Conservation (phyloP, 2,329 filamentous ascomycete species). For the Penicillium hordei region DNA sequence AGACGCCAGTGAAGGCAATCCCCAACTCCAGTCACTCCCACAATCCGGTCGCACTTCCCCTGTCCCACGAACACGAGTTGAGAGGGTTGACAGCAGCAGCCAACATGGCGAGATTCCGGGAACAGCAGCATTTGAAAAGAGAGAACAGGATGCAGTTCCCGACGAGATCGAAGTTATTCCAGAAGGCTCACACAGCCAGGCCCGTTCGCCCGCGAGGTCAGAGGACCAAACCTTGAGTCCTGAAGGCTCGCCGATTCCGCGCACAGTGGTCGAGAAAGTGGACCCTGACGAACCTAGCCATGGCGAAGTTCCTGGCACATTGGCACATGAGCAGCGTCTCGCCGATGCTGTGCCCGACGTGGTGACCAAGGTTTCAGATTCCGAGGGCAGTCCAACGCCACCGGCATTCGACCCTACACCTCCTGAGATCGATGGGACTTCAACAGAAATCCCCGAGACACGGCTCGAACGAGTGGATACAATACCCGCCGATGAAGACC, state of each 20-base stretch:
- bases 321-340: constrained; percentile 56
- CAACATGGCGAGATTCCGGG: constrained; percentile 63
- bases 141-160: constrained; percentile 60
- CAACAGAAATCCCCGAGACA: constrained; percentile 43
- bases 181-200: constrained; percentile 44
- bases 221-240: constrained; percentile 50
- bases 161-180: constrained; percentile 63
- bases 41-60: constrained; percentile 50
- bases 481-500: constrained; percentile 36
- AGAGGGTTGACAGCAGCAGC: constrained; percentile 60
- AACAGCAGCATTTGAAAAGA: constrained; percentile 59
- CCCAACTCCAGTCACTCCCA: constrained; percentile 35
- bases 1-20: constrained; percentile 61
- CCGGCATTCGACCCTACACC: constrained; percentile 21
- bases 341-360: constrained; percentile 62
- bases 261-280: constrained; percentile 62
- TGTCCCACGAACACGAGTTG: constrained; percentile 62
- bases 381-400: constrained; percentile 33
- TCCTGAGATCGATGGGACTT: constrained; percentile 16
- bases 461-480: constrained; percentile 47
- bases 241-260: constrained; percentile 55
- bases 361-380: constrained; percentile 51
- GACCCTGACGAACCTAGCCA: constrained; percentile 57
- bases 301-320: constrained; percentile 62
- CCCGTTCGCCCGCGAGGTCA: constrained; percentile 42